Conservation (phyloP, 306 rosid species). For the Sechiopsis laciniata region DNA sequence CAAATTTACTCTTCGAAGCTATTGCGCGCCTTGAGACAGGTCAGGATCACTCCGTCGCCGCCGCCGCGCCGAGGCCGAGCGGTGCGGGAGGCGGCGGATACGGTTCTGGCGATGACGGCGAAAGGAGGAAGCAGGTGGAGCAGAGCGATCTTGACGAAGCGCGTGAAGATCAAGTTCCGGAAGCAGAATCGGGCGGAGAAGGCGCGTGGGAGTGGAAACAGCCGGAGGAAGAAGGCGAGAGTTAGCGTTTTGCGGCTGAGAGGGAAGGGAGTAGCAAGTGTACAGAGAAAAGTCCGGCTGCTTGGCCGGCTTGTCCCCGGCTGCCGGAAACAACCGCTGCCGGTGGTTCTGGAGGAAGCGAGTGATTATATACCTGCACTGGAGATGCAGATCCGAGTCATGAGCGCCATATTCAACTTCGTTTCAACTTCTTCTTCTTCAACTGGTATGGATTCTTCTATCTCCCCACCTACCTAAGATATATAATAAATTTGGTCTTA, state of each 20-base stretch:
- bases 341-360: slow-evolving; percentile 78
- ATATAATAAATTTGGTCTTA: no score
- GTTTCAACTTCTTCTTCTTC: slow-evolving; percentile 37
- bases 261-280: slow-evolving; percentile 63
- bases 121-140: slow-evolving; percentile 85
- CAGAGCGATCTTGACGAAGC: slow-evolving; percentile 65
- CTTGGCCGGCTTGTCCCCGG: slow-evolving; percentile 90
- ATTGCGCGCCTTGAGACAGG: slow-evolving; percentile 51
- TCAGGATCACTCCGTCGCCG: slow-evolving; percentile 29
- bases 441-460: slow-evolving; percentile 21
- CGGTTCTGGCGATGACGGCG: slow-evolving; percentile 66
- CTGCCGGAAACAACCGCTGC: slow-evolving; percentile 70
- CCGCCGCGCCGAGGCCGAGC: slow-evolving; percentile 47
- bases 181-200: slow-evolving; percentile 36
- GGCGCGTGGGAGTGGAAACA: slow-evolving; percentile 19
- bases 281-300: slow-evolving; percentile 59
- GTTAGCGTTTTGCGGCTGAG: slow-evolving; percentile 60
- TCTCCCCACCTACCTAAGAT: slow-evolving; percentile 27
- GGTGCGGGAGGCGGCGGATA: slow-evolving; percentile 71
- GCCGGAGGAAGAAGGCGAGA: slow-evolving; percentile 54
- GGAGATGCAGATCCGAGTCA: slow-evolving; percentile 92
- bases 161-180: slow-evolving; percentile 65
- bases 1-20: slow-evolving; percentile 71
- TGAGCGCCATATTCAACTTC: slow-evolving; percentile 56
- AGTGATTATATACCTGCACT: slow-evolving; percentile 79